Evolutionary conservation across 2,329 filamentous ascomycete genomes (phyloP).

Genomic region (Emergomyces orientalis): DNA sequence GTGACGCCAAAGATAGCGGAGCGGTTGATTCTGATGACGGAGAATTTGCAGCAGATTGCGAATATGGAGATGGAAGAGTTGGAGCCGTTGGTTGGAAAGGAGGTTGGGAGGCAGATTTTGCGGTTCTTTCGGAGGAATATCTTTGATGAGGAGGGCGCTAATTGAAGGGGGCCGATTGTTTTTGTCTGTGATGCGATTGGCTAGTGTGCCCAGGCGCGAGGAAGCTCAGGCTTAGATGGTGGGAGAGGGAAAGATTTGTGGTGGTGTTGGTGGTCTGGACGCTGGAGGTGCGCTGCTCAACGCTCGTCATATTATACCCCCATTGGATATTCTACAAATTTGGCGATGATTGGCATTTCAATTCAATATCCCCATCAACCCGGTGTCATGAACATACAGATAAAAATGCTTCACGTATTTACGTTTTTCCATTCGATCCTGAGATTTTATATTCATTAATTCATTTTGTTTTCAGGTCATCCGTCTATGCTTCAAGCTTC

Average conservation of each 20-base stretch:
- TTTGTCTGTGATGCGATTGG: conserved; percentile 40
- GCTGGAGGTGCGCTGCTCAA: not conserved
- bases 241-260: not conserved
- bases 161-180: not conserved
- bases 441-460: not conserved
- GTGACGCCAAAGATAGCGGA: conserved; percentile 70
- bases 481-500: not conserved
- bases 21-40: conserved; percentile 60
- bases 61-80: conserved; percentile 74
- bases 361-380: not conserved
- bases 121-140: conserved; percentile 68
- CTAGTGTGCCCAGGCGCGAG: not conserved
- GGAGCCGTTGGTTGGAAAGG: conserved; percentile 63
- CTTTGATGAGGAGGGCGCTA: conserved; percentile 35
- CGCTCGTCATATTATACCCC: not conserved
- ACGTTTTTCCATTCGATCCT: not conserved
- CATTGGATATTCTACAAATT: not conserved
- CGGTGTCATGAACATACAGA: not conserved
- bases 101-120: conserved; percentile 65
- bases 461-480: conserved; percentile 2
- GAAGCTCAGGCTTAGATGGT: not conserved
- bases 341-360: not conserved
- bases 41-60: conserved; percentile 70
- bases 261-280: not conserved
- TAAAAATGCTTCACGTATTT: not conserved